A percentile compares a stretch with the other conserved stretches of the same genome.
Conservation (phyloP, 805 yeast genomes). For the Candida argentea region DNA sequence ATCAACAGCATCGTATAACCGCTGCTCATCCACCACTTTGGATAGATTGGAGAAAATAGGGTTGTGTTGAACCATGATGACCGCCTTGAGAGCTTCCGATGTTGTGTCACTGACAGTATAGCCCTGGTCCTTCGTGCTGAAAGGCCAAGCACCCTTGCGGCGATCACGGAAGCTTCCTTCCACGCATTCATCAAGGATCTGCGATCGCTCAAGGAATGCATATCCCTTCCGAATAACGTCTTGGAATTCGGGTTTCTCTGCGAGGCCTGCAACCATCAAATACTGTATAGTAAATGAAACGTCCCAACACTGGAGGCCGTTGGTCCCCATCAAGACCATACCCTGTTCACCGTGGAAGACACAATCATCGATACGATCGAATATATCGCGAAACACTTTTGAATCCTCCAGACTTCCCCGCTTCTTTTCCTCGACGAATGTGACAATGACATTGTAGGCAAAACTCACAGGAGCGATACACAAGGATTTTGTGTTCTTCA, state of each 20-base stretch:
- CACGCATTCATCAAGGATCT: constrained; percentile 71
- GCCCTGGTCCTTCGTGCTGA: constrained; percentile 92
- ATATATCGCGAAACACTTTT: constrained; percentile 41
- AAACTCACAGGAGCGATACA: constrained; percentile 92
- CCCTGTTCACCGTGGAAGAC: constrained; percentile 85
- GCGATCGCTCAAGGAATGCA: constrained; percentile 68
- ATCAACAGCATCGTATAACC: constrained; percentile 63
- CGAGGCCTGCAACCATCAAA: constrained; percentile 68
- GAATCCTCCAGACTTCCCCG: constrained; percentile 29
- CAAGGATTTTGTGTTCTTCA: constrained; percentile 65
- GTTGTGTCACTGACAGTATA: constrained; percentile 96
- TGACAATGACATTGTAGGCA: constrained; percentile 71
- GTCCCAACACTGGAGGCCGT: constrained; percentile 98
- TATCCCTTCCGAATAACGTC: constrained; percentile 57
- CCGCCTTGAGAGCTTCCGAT: constrained; percentile 90
- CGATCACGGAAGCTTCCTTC: constrained; percentile 74
- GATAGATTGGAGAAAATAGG: constrained; percentile 38
- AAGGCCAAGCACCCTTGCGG: constrained; percentile 90
- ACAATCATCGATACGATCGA: constrained; percentile 60
- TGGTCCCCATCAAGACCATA: constrained; percentile 90
- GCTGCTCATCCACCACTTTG: constrained; percentile 42
- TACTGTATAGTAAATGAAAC: constrained; percentile 85
- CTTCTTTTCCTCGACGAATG: constrained; percentile 59
- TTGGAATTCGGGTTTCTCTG: constrained; percentile 55
- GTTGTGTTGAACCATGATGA: constrained; percentile 77